Conservation (phyloP, 805 yeast genomes). For the Starmerella geochares region DNA sequence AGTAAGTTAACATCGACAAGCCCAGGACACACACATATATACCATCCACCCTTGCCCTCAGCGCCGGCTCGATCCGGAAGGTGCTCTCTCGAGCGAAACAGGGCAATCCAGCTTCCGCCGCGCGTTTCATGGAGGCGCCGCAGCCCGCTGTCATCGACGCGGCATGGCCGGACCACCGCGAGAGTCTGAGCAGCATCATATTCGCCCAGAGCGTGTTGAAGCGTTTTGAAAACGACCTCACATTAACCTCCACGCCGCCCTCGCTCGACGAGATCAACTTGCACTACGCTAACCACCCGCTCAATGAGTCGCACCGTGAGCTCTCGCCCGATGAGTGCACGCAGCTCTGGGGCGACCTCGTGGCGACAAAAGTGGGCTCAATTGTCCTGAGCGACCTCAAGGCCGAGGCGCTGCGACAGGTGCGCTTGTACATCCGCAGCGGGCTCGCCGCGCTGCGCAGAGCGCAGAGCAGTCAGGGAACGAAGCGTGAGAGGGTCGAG, state of each 20-base stretch:
- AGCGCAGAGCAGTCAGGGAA: neutral
- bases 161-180: constrained; percentile 20
- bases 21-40: too few species aligned
- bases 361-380: neutral
- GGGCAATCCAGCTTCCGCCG: too few species aligned
- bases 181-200: constrained; percentile 10
- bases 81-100: too few species aligned
- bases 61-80: too few species aligned
- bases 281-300: constrained; percentile 13
- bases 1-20: too few species aligned
- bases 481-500: neutral
- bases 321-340: constrained; percentile 2
- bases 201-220: constrained; percentile 14
- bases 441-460: constrained; percentile 8
- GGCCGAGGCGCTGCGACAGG: constrained; percentile 12
- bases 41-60: too few species aligned
- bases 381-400: constrained; percentile 5
- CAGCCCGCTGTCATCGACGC: neutral
- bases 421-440: constrained; percentile 10
- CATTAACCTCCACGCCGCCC: constrained; percentile 3
- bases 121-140: neutral
- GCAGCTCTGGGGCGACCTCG: constrained; percentile 7
- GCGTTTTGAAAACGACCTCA: constrained; percentile 5
- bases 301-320: constrained; percentile 17
- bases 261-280: constrained; percentile 8